Conservation (phyloP, 106 monocot genomes). For the Acorus calamus region DNA sequence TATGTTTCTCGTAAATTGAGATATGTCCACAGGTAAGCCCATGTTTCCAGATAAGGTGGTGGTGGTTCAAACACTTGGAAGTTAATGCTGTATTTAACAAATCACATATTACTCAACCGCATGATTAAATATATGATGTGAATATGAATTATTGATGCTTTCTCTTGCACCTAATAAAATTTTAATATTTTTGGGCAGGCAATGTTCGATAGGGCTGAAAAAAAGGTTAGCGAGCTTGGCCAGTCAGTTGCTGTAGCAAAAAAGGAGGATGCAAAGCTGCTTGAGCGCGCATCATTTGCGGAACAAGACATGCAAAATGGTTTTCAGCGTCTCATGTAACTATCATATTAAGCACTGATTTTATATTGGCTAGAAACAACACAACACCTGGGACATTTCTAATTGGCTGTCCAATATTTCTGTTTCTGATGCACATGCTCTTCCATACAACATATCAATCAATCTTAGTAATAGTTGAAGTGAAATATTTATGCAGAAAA, state of each 20-base stretch:
- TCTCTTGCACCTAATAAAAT: no score
- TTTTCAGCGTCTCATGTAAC: constrained; percentile 27
- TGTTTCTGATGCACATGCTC: no score
- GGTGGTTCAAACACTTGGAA: no score
- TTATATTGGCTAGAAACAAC: not conserved
- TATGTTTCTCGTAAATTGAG: no score
- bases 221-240: constrained; percentile 15
- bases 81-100: no score
- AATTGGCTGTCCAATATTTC: not conserved
- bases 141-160: no score
- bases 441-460: no score
- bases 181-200: not conserved
- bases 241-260: constrained; percentile 22
- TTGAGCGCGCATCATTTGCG: constrained; percentile 10
- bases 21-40: no score
- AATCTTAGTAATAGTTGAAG: no score
- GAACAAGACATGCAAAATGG: constrained; percentile 33
- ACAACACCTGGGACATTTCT: not conserved
- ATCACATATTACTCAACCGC: no score
- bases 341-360: not conserved
- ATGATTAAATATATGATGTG: no score
- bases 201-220: constrained; percentile 23
- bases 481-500: constrained; percentile 17
- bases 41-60: no score
- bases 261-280: constrained; percentile 17